Percentiles rank a stretch among this genome's conserved stretches.
phyloP scores from a whole-genome alignment of 1,139 yeast genomes.

The Candida sanyaensis region DNA sequence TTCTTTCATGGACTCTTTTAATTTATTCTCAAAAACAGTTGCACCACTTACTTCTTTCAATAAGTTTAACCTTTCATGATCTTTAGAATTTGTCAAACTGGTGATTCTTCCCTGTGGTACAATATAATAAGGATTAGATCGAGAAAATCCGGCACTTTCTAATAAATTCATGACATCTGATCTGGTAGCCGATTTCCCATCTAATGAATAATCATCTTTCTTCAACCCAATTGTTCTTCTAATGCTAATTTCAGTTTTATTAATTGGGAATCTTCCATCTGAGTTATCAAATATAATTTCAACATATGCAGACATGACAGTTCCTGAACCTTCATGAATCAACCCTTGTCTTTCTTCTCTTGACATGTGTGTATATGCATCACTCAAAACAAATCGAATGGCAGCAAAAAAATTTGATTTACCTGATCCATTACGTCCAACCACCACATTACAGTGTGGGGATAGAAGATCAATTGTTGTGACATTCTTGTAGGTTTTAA shows the following conservation, averaged over 20 bases:
- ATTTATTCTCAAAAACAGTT: slow-evolving; percentile 79
- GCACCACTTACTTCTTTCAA: slow-evolving; percentile 97
- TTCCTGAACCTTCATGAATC: slow-evolving; percentile 89
- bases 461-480: slow-evolving; percentile 77
- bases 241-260: slow-evolving; percentile 67
- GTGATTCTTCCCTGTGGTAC: slow-evolving; percentile 96
- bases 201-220: slow-evolving; percentile 86
- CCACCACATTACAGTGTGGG: slow-evolving; percentile 84
- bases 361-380: slow-evolving; percentile 85
- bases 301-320: slow-evolving; percentile 91
- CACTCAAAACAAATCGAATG: slow-evolving; percentile 87
- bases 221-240: slow-evolving; percentile 90
- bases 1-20: slow-evolving; percentile 77
- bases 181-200: slow-evolving; percentile 76
- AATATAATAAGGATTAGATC: slow-evolving; percentile 90
- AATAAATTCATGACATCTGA: slow-evolving; percentile 80
- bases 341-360: slow-evolving; percentile 87
- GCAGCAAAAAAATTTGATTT: slow-evolving; percentile 97
- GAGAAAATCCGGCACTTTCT: slow-evolving; percentile 91
- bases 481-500: slow-evolving; percentile 88
- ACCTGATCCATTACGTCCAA: slow-evolving; percentile 96
- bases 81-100: slow-evolving; percentile 84
- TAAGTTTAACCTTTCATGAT: slow-evolving; percentile 72
- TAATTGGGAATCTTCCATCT: slow-evolving; percentile 74
- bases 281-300: slow-evolving; percentile 84